A percentile compares a stretch with the other conserved stretches of the same genome.
These are phyloP conservation scores for Durio zibethinus DNA, from an alignment of 345 rosid species.

Conservation along the genomic window DNA sequence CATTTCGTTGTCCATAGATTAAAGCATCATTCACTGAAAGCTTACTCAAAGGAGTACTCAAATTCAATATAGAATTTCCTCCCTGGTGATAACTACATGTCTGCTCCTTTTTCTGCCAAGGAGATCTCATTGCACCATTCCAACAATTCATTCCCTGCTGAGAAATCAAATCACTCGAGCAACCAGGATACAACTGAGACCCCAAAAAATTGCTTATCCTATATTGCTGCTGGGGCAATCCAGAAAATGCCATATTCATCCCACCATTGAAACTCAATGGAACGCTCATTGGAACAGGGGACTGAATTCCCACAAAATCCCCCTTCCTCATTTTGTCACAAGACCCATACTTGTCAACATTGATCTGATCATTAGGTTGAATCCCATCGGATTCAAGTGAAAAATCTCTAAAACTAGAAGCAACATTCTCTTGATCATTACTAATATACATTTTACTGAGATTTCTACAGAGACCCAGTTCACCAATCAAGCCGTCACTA, in stretches of 20 bases:
- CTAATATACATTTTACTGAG: constrained; percentile 17
- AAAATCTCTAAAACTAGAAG: constrained; percentile 11
- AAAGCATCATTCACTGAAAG: constrained; percentile 20
- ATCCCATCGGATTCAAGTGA: constrained; percentile 7
- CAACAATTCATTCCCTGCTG: constrained; percentile 2
- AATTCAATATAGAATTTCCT: neutral
- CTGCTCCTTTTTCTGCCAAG: constrained; percentile 18
- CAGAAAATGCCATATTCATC: constrained; percentile 10
- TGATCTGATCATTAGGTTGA: constrained; percentile 11
- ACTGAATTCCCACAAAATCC: constrained; percentile 15
- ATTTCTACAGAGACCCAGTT: constrained; percentile 23
- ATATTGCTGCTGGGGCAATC: constrained; percentile 17
- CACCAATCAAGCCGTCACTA: constrained; percentile 22
- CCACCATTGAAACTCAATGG: constrained; percentile 17
- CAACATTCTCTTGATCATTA: constrained; percentile 12
- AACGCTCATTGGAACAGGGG: constrained; percentile 4
- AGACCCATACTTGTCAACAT: constrained; percentile 4
- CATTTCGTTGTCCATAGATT: constrained; percentile 14
- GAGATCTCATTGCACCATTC: constrained; percentile 11
- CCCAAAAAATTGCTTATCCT: constrained; percentile 1
- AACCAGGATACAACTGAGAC: neutral
- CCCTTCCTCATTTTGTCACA: constrained; percentile 2
- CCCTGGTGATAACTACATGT: constrained; percentile 7
- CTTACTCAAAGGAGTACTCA: constrained; percentile 4
- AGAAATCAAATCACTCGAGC: constrained; percentile 12